phyloP scores from a whole-genome alignment of 148 eudicot species.

The Salicornia ramosissima region DNA sequence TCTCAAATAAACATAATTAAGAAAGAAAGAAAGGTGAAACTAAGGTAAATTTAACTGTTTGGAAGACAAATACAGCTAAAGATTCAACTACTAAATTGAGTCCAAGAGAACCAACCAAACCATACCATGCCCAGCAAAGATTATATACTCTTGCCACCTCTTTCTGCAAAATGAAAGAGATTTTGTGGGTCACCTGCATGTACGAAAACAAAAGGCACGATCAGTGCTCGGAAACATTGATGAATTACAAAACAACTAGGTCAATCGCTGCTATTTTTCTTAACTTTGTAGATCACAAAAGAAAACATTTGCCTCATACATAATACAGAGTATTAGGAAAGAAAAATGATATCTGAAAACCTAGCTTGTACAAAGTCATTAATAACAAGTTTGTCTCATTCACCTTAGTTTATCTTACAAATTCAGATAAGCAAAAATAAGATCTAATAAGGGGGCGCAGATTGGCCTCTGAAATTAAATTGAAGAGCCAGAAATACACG shows the following conservation, averaged over 20 bases:
- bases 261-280: too few species aligned
- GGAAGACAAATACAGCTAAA: neutral
- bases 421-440: too few species aligned
- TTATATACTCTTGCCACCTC: constrained; percentile 8
- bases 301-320: too few species aligned
- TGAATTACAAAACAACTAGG: neutral
- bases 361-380: neutral
- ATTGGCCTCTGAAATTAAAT: too few species aligned
- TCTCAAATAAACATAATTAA: neutral
- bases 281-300: too few species aligned
- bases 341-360: neutral
- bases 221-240: neutral
- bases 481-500: too few species aligned
- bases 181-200: neutral
- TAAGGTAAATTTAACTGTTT: neutral
- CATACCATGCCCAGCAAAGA: neutral
- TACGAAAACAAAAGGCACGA: neutral
- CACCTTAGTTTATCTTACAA: too few species aligned
- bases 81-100: neutral
- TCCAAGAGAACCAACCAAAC: too few species aligned
- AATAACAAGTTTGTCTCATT: too few species aligned
- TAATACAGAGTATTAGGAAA: too few species aligned
- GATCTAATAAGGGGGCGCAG: too few species aligned
- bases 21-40: neutral
- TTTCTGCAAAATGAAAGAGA: neutral